Evolutionary conservation across 179 eudicot genomes (phyloP).

Genomic region (Patellifolia procumbens): DNA sequence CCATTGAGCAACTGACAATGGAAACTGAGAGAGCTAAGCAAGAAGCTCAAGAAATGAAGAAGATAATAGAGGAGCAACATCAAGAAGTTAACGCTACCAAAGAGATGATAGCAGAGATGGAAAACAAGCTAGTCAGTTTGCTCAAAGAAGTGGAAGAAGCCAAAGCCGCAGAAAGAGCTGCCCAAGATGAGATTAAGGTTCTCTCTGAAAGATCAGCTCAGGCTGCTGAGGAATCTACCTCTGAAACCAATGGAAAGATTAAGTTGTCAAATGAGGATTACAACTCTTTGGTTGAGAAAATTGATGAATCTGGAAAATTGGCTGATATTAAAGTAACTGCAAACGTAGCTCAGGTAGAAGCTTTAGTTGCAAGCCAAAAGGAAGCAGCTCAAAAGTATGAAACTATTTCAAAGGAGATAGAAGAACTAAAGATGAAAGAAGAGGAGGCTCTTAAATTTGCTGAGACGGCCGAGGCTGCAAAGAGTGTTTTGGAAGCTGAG

Average conservation of each 20-base stretch:
- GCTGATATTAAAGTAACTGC: slow-evolving; percentile 60
- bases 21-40: slow-evolving; percentile 45
- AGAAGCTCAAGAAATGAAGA: slow-evolving; percentile 44
- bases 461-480: slow-evolving; percentile 70
- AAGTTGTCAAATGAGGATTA: slow-evolving; percentile 53
- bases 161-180: slow-evolving; percentile 51
- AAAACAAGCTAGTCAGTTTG: slow-evolving; percentile 41
- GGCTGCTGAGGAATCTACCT: slow-evolving; percentile 22
- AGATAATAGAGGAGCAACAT: slow-evolving; percentile 27
- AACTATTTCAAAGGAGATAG: slow-evolving; percentile 55
- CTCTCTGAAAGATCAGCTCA: slow-evolving; percentile 24
- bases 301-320: slow-evolving; percentile 38
- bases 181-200: slow-evolving; percentile 46
- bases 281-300: slow-evolving; percentile 48
- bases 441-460: slow-evolving; percentile 72
- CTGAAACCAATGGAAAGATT: slow-evolving; percentile 39
- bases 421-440: slow-evolving; percentile 58
- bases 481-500: slow-evolving; percentile 58
- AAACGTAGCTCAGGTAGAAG: slow-evolving; percentile 67
- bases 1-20: slow-evolving; percentile 37
- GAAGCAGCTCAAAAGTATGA: slow-evolving; percentile 58
- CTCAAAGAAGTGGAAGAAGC: slow-evolving; percentile 63
- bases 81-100: slow-evolving; percentile 45
- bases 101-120: slow-evolving; percentile 38
- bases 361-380: slow-evolving; percentile 50